phyloP scores from a whole-genome alignment of 2,329 filamentous ascomycete genomes.

The Colletotrichum tofieldiae region DNA sequence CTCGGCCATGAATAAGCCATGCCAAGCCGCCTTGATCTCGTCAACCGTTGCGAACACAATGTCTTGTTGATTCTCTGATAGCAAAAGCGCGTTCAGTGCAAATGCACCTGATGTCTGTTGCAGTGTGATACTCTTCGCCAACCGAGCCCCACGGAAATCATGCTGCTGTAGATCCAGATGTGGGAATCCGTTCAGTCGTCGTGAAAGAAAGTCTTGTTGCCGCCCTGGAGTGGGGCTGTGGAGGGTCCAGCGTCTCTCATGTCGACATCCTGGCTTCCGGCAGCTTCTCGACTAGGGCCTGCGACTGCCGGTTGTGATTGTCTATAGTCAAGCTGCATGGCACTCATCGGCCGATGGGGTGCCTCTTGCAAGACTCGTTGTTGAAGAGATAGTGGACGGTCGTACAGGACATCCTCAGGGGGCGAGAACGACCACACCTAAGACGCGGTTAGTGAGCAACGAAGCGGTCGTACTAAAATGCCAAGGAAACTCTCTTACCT shows the following conservation, averaged over 20 bases:
- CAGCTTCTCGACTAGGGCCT: slow-evolving; percentile 52
- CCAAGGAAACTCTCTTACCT: slow-evolving; percentile 74
- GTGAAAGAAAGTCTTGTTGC: slow-evolving; percentile 66
- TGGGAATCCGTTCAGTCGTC: slow-evolving; percentile 54
- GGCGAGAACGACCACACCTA: slow-evolving; percentile 97
- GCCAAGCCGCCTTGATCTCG: slow-evolving; percentile 2
- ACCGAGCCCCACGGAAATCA: background rate
- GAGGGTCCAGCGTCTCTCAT: slow-evolving; percentile 72
- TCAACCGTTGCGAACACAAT: background rate
- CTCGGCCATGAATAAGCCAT: background rate
- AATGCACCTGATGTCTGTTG: slow-evolving; percentile 7
- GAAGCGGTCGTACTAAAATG: background rate
- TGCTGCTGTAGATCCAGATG: background rate
- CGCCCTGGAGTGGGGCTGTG: slow-evolving; percentile 66
- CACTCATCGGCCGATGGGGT: slow-evolving; percentile 66
- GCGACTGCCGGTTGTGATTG: slow-evolving; percentile 50
- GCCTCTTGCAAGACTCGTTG: slow-evolving; percentile 62
- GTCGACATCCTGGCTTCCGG: slow-evolving; percentile 63
- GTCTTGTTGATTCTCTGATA: slow-evolving; percentile 8
- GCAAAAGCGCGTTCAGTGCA: background rate
- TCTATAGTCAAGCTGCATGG: slow-evolving; percentile 63
- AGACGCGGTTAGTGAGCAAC: slow-evolving; percentile 48
- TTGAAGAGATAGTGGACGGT: slow-evolving; percentile 66
- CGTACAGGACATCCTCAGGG: slow-evolving; percentile 77
- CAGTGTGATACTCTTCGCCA: background rate